A percentile compares a stretch with the other conserved stretches of the same genome.
These are phyloP conservation scores for Alternaria hordeiaustralica DNA, from an alignment of 2,329 filamentous ascomycete genomes.

Conservation along the genomic window DNA sequence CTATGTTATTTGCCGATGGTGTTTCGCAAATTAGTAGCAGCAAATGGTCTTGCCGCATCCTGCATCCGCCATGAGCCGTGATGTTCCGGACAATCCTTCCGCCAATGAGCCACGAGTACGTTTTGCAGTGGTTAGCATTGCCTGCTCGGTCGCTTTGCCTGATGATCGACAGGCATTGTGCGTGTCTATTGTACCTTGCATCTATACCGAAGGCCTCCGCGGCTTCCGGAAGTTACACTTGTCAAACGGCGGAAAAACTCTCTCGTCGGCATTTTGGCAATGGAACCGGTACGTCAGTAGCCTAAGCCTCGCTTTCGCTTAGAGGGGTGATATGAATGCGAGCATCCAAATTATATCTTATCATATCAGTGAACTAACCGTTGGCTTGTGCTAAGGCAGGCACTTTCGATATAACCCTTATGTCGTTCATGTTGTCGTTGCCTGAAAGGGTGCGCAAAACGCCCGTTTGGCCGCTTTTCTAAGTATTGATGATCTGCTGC, in stretches of 20 bases:
- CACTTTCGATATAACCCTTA: neutral
- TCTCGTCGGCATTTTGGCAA: neutral
- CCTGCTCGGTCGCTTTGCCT: neutral
- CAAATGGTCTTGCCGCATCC: neutral
- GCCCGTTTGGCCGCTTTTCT: neutral
- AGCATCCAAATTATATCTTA: neutral
- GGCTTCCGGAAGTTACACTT: constrained; percentile 1
- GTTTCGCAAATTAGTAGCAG: constrained; percentile 3
- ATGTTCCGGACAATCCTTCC: constrained; percentile 4
- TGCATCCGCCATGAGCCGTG: constrained; percentile 3
- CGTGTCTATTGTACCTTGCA: constrained; percentile 12
- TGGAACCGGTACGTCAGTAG: neutral
- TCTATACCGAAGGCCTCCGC: constrained; percentile 8
- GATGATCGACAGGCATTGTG: constrained; percentile 12
- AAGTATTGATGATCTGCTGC: neutral
- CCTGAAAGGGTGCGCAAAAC: neutral
- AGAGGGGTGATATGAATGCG: neutral
- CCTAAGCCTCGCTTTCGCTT: neutral
- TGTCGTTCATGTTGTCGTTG: neutral
- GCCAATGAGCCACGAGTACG: constrained; percentile 1
- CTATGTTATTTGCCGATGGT: neutral
- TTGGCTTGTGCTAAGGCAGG: neutral
- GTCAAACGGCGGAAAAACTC: constrained; percentile 1
- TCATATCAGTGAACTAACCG: neutral
- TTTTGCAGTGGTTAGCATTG: neutral